phyloP scores from a whole-genome alignment of 1,139 yeast genomes.

The Pichia sp. region DNA sequence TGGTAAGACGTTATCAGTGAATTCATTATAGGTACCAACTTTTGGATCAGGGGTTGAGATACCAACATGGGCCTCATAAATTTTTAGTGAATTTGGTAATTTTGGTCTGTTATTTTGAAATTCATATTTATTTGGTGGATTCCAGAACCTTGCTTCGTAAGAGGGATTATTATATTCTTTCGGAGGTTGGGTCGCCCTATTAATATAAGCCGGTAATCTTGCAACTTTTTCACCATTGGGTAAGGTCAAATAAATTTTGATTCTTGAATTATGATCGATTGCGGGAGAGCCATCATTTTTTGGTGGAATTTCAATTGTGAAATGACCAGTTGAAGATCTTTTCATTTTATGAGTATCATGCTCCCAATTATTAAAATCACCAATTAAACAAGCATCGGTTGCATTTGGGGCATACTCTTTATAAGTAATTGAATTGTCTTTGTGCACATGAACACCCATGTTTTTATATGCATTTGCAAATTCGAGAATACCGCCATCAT shows the following conservation, averaged over 20 bases:
- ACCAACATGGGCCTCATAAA: conserved; percentile 96
- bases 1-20: conserved; percentile 77
- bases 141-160: conserved; percentile 92
- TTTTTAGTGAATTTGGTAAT: conserved; percentile 55
- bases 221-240: conserved; percentile 68
- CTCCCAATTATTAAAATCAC: conserved; percentile 89
- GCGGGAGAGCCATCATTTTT: conserved; percentile 48
- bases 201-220: conserved; percentile 86
- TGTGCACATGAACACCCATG: conserved; percentile 70
- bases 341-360: conserved; percentile 48
- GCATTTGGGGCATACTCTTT: conserved; percentile 93
- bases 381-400: conserved; percentile 62
- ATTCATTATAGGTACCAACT: conserved; percentile 79
- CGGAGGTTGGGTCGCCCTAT: conserved; percentile 70
- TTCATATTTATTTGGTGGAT: conserved; percentile 54
- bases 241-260: conserved; percentile 64
- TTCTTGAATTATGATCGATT: conserved; percentile 73
- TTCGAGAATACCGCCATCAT: conserved; percentile 35
- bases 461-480: conserved; percentile 53
- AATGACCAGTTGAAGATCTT: conserved; percentile 61
- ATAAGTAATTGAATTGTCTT: conserved; percentile 51
- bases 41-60: conserved; percentile 87
- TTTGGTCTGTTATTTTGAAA: conserved; percentile 63
- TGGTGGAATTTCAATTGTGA: conserved; percentile 53
- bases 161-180: conserved; percentile 45